Base-by-base conservation (phyloP, 2,329 filamentous ascomycete species). In the Sporothrix phasma region DNA sequence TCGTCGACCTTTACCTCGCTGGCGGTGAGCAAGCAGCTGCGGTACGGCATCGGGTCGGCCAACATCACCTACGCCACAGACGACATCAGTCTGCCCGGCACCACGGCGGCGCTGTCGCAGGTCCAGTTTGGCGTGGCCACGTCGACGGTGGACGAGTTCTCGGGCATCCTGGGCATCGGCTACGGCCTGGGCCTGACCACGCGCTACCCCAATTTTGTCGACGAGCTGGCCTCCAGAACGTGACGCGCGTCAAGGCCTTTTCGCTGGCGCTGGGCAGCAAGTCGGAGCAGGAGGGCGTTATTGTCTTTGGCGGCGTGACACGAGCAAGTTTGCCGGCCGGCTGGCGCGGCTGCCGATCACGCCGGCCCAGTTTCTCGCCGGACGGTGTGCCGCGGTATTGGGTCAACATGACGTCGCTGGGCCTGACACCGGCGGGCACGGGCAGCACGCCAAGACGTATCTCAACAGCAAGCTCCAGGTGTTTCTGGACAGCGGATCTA, bases 121-220 rank as follows among this genome's bases (percentile, higher is more conserved):
- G 79, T 88, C 61, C 83, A 87, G 69, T 88, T 89, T 66, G 87
- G 86, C 66, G 81, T 88, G 43, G 86, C 86, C n/a, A 81, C 79
- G 45, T 69, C 71, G 13, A 78, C 77, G 5, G 66, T 72, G 15
- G 76, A 81, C 66, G 77, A 81, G 66, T 81, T 80, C 65, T 75
- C 80, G 0, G 81, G 81, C 43, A 90, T 94, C 54, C 74, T 95
- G 22, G 90, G 90, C 24, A 87, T 94, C 64, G 90, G 90, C 26
- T 90, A 90, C 72, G 78, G 84, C 3, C 56, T 74, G 13, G 79
- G 77, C 41, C 68, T 76, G 61, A 81, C 78, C 29, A 79, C 77
- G 2, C 69, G 67, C 8, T 83, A 84, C 69, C 75, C 72, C 66
- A 83, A 81, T 71, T 78, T 84, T 64, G 69, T 84, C 67, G 81